phyloP scores from a whole-genome alignment of 139 green algal genomes.

The Deuterostichococcus epilithicus region DNA sequence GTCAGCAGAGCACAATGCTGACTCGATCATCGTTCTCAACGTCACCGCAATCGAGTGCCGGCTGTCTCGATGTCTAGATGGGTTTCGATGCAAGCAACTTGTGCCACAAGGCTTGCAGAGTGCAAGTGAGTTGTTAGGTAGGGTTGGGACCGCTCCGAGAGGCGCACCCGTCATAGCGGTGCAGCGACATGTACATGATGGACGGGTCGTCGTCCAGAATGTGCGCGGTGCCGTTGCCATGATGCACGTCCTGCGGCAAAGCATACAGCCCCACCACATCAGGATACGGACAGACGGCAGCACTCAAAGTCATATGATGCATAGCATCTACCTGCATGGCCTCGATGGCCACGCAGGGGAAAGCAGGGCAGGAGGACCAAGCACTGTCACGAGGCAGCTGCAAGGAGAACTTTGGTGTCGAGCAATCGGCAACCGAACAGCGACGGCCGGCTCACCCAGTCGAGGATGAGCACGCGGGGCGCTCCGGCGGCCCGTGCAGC shows the following conservation, averaged over 20 bases:
- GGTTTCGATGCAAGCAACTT: too few species aligned
- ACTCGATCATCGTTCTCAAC: neutral
- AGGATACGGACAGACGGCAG: too few species aligned
- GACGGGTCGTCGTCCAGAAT: constrained; percentile 54
- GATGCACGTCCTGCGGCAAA: constrained; percentile 24
- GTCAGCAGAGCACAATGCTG: neutral
- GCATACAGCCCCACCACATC: too few species aligned
- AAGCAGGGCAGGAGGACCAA: too few species aligned
- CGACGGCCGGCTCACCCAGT: constrained; percentile 36
- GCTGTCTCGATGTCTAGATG: too few species aligned
- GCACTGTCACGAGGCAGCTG: too few species aligned
- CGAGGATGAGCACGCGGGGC: constrained; percentile 48
- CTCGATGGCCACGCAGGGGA: too few species aligned
- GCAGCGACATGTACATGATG: constrained; percentile 69
- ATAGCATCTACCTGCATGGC: too few species aligned
- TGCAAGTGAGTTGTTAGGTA: neutral
- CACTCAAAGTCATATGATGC: too few species aligned
- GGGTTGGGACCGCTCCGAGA: too few species aligned
- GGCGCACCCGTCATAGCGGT: constrained; percentile 47
- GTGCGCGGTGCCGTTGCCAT: constrained; percentile 48
- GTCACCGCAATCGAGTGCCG: constrained; percentile 17
- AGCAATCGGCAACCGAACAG: too few species aligned
- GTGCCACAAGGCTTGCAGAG: neutral
- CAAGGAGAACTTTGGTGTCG: too few species aligned
- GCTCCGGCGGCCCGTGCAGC: constrained; percentile 37